Evolutionary conservation across 345 rosid genomes (phyloP).

Genomic region (Sisymbrium altissimum): DNA sequence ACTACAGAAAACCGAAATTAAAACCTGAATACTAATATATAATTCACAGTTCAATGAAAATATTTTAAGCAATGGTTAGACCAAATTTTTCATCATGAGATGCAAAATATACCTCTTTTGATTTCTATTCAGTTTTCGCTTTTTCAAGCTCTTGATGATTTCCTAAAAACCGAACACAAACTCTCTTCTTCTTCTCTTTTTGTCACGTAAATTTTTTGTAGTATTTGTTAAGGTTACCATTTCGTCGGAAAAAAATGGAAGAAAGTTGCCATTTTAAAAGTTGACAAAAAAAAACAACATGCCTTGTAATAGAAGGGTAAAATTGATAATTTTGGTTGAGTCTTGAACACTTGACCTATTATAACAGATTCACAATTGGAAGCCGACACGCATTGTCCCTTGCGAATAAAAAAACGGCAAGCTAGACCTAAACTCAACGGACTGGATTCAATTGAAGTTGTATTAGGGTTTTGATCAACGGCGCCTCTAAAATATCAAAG

Average conservation of each 20-base stretch:
- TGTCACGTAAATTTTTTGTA: not conserved
- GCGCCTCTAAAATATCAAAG: not conserved
- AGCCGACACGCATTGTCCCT: slow-evolving; percentile 9
- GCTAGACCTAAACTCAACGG: slow-evolving; percentile 11
- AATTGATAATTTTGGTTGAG: too few species aligned
- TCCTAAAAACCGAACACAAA: not conserved
- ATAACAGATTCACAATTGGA: too few species aligned
- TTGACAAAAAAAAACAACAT: too few species aligned
- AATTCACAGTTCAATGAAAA: too few species aligned
- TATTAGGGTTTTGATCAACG: not conserved
- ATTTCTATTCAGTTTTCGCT: not conserved
- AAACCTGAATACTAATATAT: too few species aligned
- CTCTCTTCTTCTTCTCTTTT: not conserved
- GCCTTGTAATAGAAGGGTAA: too few species aligned
- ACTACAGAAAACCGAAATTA: not conserved
- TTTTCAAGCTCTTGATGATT: not conserved
- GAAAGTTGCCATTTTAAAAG: not conserved
- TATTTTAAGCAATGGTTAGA: too few species aligned
- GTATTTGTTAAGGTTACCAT: not conserved
- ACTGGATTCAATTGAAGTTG: not conserved
- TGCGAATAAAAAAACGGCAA: not conserved
- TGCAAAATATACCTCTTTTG: too few species aligned
- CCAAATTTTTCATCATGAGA: too few species aligned
- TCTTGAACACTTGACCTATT: too few species aligned
- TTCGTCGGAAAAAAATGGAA: not conserved